Percentiles rank a stretch among this genome's conserved stretches.
Evolutionary conservation across 805 yeast species (phyloP).

Genomic region (Jamesozyma piceae): DNA sequence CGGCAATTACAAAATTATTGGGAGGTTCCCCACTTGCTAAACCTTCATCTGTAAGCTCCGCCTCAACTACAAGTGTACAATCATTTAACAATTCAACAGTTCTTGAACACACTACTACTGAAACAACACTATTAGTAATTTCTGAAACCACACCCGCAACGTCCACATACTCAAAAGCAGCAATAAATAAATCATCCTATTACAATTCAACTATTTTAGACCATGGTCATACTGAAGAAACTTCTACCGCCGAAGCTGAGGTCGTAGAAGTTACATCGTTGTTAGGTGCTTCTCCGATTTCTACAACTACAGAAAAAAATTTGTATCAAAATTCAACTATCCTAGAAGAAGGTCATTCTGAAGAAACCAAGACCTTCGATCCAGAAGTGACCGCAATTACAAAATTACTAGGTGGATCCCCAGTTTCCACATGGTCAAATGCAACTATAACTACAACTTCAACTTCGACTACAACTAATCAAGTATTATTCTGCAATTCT

Average conservation of each 20-base stretch:
- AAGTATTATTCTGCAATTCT: not conserved
- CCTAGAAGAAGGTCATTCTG: not conserved
- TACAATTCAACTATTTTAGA: not conserved
- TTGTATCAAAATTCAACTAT: not conserved
- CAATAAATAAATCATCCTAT: too few species aligned
- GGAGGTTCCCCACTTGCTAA: constrained; percentile 6
- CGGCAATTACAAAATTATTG: not conserved
- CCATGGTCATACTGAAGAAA: not conserved
- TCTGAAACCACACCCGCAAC: too few species aligned
- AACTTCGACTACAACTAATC: not conserved
- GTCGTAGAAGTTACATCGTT: not conserved
- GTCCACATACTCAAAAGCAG: too few species aligned
- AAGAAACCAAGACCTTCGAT: not conserved
- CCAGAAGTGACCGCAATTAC: constrained; percentile 1
- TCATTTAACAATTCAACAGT: too few species aligned
- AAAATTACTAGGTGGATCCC: constrained; percentile 5
- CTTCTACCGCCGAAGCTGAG: not conserved
- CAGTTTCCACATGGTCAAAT: not conserved
- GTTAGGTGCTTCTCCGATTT: constrained; percentile 5
- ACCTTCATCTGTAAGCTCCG: too few species aligned
- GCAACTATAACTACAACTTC: not conserved
- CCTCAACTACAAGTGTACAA: too few species aligned
- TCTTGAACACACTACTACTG: too few species aligned
- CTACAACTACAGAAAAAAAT: not conserved
- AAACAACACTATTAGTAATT: too few species aligned